Conservation (phyloP, 2,329 filamentous ascomycete genomes). For the Sporothrix protearum region DNA sequence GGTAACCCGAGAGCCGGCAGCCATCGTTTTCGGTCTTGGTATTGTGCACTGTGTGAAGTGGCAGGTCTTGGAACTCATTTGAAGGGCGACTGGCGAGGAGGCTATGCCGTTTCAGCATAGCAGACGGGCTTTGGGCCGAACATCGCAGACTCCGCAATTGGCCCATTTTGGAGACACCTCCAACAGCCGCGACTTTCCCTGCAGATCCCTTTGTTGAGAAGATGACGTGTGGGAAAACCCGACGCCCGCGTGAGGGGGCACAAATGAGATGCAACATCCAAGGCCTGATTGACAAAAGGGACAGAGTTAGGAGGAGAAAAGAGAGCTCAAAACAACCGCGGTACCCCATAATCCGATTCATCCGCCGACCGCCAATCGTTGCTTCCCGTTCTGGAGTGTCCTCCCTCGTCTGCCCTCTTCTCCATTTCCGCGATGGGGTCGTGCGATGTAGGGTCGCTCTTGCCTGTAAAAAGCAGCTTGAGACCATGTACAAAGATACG, state of each 20-base stretch:
- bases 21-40: not conserved
- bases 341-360: not conserved
- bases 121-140: not conserved
- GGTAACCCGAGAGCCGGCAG: not conserved
- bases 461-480: not conserved
- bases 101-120: slow-evolving; percentile 6
- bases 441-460: not conserved
- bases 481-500: not conserved
- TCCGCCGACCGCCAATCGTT: not conserved
- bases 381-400: not conserved
- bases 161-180: not conserved
- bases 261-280: not conserved
- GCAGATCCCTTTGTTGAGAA: not conserved
- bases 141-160: not conserved
- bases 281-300: not conserved
- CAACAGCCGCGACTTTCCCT: not conserved
- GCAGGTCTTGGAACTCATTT: not conserved
- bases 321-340: not conserved
- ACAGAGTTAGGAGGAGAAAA: not conserved
- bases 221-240: not conserved
- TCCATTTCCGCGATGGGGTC: not conserved
- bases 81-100: not conserved
- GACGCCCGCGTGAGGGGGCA: not conserved
- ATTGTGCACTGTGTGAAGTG: not conserved
- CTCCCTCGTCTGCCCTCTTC: not conserved